Conservation (phyloP, 2,329 filamentous ascomycete species). For the Calonectria ilicicola region DNA sequence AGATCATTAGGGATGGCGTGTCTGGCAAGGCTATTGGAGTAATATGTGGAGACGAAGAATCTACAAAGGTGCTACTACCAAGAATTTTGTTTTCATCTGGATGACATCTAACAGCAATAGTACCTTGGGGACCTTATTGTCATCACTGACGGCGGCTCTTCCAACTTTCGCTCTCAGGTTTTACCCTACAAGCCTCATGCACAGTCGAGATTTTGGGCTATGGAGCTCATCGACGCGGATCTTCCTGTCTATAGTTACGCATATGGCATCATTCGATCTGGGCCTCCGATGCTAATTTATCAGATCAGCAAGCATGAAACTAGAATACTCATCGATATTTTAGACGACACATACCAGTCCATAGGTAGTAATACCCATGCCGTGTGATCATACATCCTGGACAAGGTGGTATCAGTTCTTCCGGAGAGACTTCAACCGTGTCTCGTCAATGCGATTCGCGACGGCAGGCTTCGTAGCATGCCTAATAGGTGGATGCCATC, state of each 20-base stretch:
- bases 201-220: not conserved
- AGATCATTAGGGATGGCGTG: not conserved
- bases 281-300: not conserved
- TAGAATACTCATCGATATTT: not conserved
- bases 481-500: not conserved
- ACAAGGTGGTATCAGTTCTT: not conserved
- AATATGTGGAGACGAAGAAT: not conserved
- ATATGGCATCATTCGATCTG: not conserved
- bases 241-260: not conserved
- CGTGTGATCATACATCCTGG: not conserved
- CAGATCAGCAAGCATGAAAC: not conserved
- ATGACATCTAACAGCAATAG: not conserved
- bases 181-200: not conserved
- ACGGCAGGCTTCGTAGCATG: not conserved
- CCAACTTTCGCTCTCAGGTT: not conserved
- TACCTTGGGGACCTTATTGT: not conserved
- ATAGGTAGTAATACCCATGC: not conserved
- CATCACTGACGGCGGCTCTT: not conserved
- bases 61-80: not conserved
- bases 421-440: not conserved
- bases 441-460: not conserved
- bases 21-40: not conserved
- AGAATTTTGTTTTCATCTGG: too few relatives aligned
- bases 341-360: not conserved
- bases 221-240: not conserved